Conservation (phyloP, 306 rosid genomes). For the Castanea mollissima region DNA sequence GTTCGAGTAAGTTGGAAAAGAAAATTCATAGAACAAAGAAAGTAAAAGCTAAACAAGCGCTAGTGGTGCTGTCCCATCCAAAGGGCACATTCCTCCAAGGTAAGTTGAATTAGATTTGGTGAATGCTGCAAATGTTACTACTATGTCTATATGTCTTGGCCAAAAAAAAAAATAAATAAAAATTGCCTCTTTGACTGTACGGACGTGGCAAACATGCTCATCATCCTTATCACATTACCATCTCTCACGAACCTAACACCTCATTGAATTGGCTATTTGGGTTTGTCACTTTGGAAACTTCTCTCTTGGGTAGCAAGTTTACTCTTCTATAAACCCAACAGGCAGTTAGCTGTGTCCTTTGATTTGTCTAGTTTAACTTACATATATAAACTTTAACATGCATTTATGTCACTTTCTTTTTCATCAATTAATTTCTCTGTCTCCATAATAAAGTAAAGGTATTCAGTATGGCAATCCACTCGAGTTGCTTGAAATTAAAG, state of each 20-base stretch:
- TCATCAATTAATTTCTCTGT: neutral
- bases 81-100: neutral
- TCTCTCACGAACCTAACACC: neutral
- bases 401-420: neutral
- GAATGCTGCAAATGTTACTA: neutral
- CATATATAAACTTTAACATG: neutral
- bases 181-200: neutral
- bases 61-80: slow-evolving; percentile 12
- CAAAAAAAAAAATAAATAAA: too few species aligned
- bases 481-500: slow-evolving; percentile 47
- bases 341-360: neutral
- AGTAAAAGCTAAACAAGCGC: slow-evolving; percentile 1
- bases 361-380: neutral
- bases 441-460: neutral
- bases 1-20: neutral
- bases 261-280: neutral
- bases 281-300: neutral
- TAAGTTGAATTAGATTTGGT: slow-evolving; percentile 21
- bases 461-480: neutral
- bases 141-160: neutral
- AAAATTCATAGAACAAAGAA: neutral
- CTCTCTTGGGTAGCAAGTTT: neutral
- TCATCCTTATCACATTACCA: neutral
- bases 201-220: neutral
- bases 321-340: neutral